Conservation (phyloP, 192 early-diverging fungal species). For the Phycomyces blakesleeanus region DNA sequence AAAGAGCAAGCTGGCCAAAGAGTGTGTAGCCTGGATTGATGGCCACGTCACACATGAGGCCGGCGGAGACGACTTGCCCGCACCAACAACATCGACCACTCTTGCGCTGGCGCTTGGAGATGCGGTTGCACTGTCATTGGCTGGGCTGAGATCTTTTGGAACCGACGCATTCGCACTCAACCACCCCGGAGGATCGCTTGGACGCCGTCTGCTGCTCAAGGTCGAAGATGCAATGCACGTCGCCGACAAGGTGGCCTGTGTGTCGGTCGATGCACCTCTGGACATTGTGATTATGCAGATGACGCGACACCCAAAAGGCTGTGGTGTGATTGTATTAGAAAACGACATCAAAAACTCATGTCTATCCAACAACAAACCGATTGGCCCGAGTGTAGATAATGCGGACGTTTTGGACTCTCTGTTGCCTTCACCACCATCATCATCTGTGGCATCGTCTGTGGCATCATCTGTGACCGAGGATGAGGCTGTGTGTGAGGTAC, state of each 20-base stretch:
- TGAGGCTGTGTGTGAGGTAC: background rate
- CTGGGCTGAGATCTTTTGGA: constrained; percentile 31
- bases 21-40: constrained; percentile 40
- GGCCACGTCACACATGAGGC: constrained; percentile 36
- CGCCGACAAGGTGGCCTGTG: constrained; percentile 18
- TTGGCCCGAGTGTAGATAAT: background rate
- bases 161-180: constrained; percentile 41
- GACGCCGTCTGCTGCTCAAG: constrained; percentile 33
- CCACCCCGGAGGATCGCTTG: constrained; percentile 44
- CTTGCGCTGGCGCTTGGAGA: constrained; percentile 44
- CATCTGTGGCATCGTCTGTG: constrained; percentile 3
- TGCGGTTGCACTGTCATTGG: constrained; percentile 37
- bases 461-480: background rate
- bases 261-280: constrained; percentile 17
- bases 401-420: constrained; percentile 5
- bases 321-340: constrained; percentile 36
- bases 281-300: constrained; percentile 38
- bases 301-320: constrained; percentile 29
- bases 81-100: constrained; percentile 43
- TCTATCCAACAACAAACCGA: background rate
- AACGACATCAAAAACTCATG: constrained; percentile 1
- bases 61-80: constrained; percentile 33
- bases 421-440: constrained; percentile 15
- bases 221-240: constrained; percentile 33
- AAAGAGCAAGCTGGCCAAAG: constrained; percentile 38